Conservation (phyloP, 305 asterid genomes). For the Fraxinus latifolia region DNA sequence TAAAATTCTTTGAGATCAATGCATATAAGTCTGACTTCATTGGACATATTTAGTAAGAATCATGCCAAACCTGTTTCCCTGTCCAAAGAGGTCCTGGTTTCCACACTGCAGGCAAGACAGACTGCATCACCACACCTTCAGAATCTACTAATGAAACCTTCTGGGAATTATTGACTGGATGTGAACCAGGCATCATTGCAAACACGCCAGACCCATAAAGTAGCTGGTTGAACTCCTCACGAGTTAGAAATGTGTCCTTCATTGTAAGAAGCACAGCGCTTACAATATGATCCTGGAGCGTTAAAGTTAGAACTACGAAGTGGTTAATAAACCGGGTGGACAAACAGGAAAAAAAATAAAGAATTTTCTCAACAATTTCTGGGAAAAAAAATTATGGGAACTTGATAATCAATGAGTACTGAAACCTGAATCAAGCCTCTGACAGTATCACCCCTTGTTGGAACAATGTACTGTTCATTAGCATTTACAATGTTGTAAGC, state of each 20-base stretch:
- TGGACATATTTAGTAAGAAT: not conserved
- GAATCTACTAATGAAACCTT: slow-evolving; percentile 58
- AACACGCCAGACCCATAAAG: slow-evolving; percentile 87
- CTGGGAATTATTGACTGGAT: slow-evolving; percentile 31
- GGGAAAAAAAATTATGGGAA: slow-evolving; percentile 5
- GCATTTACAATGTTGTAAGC: slow-evolving; percentile 95
- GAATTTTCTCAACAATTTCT: not conserved
- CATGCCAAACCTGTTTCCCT: slow-evolving; percentile 84
- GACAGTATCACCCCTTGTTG: slow-evolving; percentile 96
- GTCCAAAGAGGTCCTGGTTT: slow-evolving; percentile 98
- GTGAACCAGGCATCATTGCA: slow-evolving; percentile 41
- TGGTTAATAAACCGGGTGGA: slow-evolving; percentile 14
- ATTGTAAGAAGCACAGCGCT: slow-evolving; percentile 81
- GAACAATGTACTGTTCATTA: slow-evolving; percentile 94
- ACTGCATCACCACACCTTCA: slow-evolving; percentile 48
- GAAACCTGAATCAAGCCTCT: slow-evolving; percentile 97
- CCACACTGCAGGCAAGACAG: slow-evolving; percentile 77
- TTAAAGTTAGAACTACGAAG: slow-evolving; percentile 10
- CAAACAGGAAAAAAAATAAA: not conserved
- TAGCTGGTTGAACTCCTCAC: slow-evolving; percentile 77
- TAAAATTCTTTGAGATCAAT: not conserved
- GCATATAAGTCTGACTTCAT: not conserved
- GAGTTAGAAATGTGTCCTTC: slow-evolving; percentile 79
- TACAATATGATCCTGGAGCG: slow-evolving; percentile 87
- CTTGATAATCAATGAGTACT: slow-evolving; percentile 18